Conservation (phyloP, 169 alveolate genomes). For the Eimeria praecox region DNA sequence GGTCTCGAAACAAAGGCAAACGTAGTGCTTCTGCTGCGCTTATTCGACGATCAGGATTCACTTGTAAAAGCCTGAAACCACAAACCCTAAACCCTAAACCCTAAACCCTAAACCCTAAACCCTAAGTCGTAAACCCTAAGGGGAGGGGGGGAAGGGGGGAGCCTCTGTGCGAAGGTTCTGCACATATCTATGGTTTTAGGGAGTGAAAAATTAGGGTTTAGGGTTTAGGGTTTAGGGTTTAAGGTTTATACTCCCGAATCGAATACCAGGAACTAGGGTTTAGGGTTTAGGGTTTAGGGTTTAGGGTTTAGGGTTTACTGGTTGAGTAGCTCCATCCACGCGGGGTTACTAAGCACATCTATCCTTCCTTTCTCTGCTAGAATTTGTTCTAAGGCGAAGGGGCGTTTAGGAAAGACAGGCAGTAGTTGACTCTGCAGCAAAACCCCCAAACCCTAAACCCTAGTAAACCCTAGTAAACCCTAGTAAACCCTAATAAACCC, state of each 20-base stretch:
- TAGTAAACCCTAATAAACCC: too few species aligned
- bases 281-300: conserved; percentile 62
- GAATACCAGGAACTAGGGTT: conserved; percentile 2
- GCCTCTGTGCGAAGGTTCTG: too few species aligned
- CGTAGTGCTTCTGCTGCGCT: conserved; percentile 26
- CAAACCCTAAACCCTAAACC: conserved; percentile 50
- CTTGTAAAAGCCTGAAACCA: conserved; percentile 8
- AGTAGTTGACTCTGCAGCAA: conserved; percentile 14
- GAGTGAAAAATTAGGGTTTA: background rate
- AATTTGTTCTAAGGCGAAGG: background rate
- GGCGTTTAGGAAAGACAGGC: conserved; percentile 21
- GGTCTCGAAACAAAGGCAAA: background rate
- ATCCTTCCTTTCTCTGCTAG: conserved; percentile 25
- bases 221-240: conserved; percentile 41
- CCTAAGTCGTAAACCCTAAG: conserved; percentile 17
- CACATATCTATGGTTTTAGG: background rate
- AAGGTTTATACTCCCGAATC: background rate
- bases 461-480: too few species aligned
- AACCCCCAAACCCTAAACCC: conserved; percentile 37
- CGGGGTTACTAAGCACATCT: conserved; percentile 13
- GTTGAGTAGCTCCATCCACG: background rate
- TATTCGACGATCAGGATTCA: conserved; percentile 26
- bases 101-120: conserved; percentile 53
- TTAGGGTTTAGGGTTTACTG: conserved; percentile 57
- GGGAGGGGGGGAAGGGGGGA: too few species aligned